Percentiles rank a stretch among this genome's conserved stretches.
These are phyloP conservation scores for Striga hermonthica DNA, from an alignment of 305 asterid species.

Conservation along the genomic window DNA sequence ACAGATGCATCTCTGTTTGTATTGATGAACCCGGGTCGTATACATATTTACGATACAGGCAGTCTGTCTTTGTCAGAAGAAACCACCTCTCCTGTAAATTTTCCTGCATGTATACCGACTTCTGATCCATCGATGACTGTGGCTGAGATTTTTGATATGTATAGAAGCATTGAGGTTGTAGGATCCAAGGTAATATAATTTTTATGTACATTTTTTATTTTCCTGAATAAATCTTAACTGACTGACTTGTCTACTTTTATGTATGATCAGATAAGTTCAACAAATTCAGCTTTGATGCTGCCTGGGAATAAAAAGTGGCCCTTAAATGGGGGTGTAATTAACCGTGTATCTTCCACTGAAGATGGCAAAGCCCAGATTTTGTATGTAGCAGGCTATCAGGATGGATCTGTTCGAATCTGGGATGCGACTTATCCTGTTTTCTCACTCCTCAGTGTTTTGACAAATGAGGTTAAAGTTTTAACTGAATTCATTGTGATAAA, in stretches of 20 bases:
- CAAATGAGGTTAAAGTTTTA: slow-evolving; percentile 52
- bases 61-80: slow-evolving; percentile 45
- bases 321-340: slow-evolving; percentile 73
- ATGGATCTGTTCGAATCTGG: slow-evolving; percentile 91
- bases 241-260: slow-evolving; percentile 29
- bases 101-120: slow-evolving; percentile 65
- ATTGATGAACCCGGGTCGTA: slow-evolving; percentile 69
- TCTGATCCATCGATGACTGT: slow-evolving; percentile 67
- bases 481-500: slow-evolving; percentile 19
- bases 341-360: slow-evolving; percentile 48
- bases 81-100: slow-evolving; percentile 46
- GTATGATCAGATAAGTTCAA: slow-evolving; percentile 44
- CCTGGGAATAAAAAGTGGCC: slow-evolving; percentile 57
- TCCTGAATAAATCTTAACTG: slow-evolving; percentile 19
- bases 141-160: slow-evolving; percentile 49
- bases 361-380: slow-evolving; percentile 51
- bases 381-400: slow-evolving; percentile 75
- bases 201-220: slow-evolving; percentile 20
- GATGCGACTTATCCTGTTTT: slow-evolving; percentile 83
- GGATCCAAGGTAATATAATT: slow-evolving; percentile 51
- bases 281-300: slow-evolving; percentile 39
- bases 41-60: slow-evolving; percentile 53
- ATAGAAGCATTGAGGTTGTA: slow-evolving; percentile 43
- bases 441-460: slow-evolving; percentile 52
- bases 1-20: slow-evolving; percentile 57